These are phyloP conservation scores for Allium fistulosum DNA, from an alignment of 106 monocot species.

Conservation along the genomic window DNA sequence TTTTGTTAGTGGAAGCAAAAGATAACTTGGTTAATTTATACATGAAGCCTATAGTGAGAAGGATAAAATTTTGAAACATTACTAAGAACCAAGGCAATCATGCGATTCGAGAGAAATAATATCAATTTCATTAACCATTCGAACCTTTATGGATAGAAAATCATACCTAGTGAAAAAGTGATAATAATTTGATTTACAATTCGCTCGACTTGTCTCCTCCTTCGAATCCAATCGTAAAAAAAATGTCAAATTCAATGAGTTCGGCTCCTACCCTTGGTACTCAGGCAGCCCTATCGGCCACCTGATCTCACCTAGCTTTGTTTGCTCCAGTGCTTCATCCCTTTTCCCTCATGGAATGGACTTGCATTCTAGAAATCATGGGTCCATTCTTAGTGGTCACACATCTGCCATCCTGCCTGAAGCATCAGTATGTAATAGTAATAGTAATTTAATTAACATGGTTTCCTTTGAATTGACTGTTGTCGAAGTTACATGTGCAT, in stretches of 20 bases:
- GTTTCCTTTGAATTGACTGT: constrained; percentile 73
- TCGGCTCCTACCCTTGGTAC: constrained; percentile 51
- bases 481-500: constrained; percentile 35
- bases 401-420: constrained; percentile 11
- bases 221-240: constrained; percentile 27
- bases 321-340: constrained; percentile 68
- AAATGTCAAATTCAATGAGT: constrained; percentile 23
- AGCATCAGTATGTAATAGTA: too few relatives aligned
- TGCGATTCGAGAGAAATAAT: too few relatives aligned
- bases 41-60: too few relatives aligned
- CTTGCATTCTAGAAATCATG: constrained; percentile 23
- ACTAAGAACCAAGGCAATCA: too few relatives aligned
- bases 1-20: too few relatives aligned
- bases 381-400: constrained; percentile 45
- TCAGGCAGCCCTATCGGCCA: constrained; percentile 82
- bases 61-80: too few relatives aligned
- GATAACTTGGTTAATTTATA: too few relatives aligned
- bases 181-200: constrained; percentile 18
- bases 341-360: constrained; percentile 38
- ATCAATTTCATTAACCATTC: too few relatives aligned
- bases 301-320: constrained; percentile 73
- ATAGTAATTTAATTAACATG: constrained; percentile 1
- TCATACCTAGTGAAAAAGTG: too few relatives aligned
- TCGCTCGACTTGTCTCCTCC: constrained; percentile 60
- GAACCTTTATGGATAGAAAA: too few relatives aligned